These are phyloP conservation scores for Amanita muscaria DNA, from an alignment of 768 basidiomycete genomes.

Conservation along the genomic window DNA sequence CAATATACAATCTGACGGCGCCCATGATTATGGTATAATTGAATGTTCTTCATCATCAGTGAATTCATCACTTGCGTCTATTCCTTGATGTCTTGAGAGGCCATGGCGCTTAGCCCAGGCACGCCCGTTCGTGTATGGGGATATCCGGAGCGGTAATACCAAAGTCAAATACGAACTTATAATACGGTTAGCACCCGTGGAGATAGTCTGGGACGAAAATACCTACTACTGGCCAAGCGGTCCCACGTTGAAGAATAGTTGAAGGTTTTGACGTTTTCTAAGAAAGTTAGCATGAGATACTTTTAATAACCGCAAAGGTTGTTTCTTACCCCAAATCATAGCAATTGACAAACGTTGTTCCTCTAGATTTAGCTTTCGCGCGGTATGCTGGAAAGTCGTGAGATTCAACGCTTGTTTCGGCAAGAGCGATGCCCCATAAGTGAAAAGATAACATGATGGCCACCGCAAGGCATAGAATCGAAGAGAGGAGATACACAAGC, in stretches of 20 bases:
- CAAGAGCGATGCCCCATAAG: constrained; percentile 57
- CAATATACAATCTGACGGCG: not conserved
- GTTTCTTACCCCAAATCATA: constrained; percentile 77
- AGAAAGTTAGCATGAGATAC: not conserved
- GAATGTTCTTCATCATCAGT: constrained; percentile 71
- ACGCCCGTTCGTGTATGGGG: constrained; percentile 79
- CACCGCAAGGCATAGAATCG: constrained; percentile 4
- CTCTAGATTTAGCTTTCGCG: constrained; percentile 54
- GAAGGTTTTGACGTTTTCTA: constrained; percentile 58
- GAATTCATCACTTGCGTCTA: constrained; percentile 74
- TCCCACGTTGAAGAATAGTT: constrained; percentile 84
- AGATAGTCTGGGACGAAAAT: not conserved
- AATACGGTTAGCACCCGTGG: not conserved
- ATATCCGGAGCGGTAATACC: constrained; percentile 70
- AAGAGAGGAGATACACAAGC: constrained; percentile 36
- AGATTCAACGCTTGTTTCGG: constrained; percentile 85
- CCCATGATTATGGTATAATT: constrained; percentile 4
- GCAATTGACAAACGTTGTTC: constrained; percentile 78
- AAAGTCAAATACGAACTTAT: constrained; percentile 68
- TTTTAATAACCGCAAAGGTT: not conserved
- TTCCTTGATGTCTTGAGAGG: constrained; percentile 48
- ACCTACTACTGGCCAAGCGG: constrained; percentile 65
- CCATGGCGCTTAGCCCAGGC: constrained; percentile 69
- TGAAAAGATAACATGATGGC: constrained; percentile 63
- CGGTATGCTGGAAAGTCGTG: constrained; percentile 82